Evolutionary conservation across 2,329 filamentous ascomycete species (phyloP).

Genomic region (Trichoderma gracile): DNA sequence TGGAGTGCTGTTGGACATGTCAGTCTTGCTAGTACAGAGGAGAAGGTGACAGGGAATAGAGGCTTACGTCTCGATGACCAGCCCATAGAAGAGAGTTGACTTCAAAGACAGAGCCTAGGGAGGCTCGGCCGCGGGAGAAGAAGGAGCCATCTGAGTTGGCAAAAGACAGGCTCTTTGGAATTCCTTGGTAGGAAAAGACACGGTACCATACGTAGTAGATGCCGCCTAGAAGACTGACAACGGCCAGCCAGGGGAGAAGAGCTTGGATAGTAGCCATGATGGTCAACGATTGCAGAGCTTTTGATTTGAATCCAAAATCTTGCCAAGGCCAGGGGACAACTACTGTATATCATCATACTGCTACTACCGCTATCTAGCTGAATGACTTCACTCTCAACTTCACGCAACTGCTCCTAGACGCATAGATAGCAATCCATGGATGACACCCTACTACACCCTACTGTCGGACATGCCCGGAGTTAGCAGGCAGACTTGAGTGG

Average conservation of each 20-base stretch:
- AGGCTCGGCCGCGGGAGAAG: conserved; percentile 6
- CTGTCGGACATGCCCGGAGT: not conserved
- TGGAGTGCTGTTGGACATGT: not conserved
- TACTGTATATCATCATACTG: not conserved
- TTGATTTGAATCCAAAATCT: not conserved
- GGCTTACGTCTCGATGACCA: conserved; percentile 8
- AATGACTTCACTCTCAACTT: not conserved
- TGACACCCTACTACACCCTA: not conserved
- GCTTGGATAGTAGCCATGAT: not conserved
- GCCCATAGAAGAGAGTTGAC: conserved; percentile 16
- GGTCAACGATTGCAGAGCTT: not conserved
- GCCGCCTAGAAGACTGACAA: not conserved
- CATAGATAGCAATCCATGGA: not conserved
- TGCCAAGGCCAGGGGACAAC: not conserved
- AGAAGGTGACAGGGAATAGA: rapidly evolving
- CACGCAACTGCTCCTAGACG: not conserved
- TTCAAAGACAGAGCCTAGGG: not conserved
- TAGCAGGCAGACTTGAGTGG: not conserved
- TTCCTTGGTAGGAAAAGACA: conserved; percentile 12
- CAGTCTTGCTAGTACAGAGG: not conserved
- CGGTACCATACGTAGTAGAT: conserved; percentile 17
- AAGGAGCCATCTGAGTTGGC: conserved; percentile 13
- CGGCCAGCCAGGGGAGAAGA: not conserved
- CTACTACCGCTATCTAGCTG: not conserved
- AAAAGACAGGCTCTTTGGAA: conserved; percentile 9